Evolutionary conservation across 2,329 filamentous ascomycete species (phyloP).

Genomic region (Cladosporium phlei): DNA sequence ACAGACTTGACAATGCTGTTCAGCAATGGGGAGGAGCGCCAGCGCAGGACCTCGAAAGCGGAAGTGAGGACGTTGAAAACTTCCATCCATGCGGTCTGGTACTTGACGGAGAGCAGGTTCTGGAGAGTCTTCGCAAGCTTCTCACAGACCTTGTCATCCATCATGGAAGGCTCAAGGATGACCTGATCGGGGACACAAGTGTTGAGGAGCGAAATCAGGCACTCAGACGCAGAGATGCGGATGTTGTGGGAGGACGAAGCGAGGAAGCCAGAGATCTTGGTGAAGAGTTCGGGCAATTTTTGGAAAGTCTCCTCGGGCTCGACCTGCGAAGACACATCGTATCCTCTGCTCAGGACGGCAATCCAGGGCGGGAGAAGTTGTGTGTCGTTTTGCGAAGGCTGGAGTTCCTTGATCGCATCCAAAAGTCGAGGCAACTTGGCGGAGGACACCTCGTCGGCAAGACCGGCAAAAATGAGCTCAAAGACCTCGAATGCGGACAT

Average conservation of each 20-base stretch:
- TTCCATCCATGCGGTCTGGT: constrained; percentile 90
- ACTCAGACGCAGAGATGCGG: constrained; percentile 88
- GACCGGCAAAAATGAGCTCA: constrained; percentile 89
- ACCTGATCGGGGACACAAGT: constrained; percentile 83
- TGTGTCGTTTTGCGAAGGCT: constrained; percentile 87
- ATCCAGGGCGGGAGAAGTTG: constrained; percentile 95
- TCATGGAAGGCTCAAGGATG: constrained; percentile 82
- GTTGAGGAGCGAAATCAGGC: constrained; percentile 84
- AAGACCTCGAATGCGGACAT: constrained; percentile 97
- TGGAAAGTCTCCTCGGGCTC: constrained; percentile 87
- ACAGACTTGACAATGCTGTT: constrained; percentile 70
- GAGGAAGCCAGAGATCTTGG: constrained; percentile 73
- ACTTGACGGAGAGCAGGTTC: constrained; percentile 78
- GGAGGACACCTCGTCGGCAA: constrained; percentile 81
- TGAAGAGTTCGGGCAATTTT: constrained; percentile 81
- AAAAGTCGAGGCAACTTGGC: constrained; percentile 84
- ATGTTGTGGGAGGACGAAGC: constrained; percentile 88
- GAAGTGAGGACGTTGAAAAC: constrained; percentile 84
- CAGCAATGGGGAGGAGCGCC: constrained; percentile 77
- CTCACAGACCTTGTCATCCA: constrained; percentile 83
- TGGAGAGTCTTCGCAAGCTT: constrained; percentile 71
- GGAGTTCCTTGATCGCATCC: constrained; percentile 86
- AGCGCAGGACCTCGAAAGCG: constrained; percentile 81
- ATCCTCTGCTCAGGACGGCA: constrained; percentile 87
- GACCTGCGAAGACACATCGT: constrained; percentile 86